Evolutionary conservation across 441 rosid genomes (phyloP), one percentile per base, ranked within the genome.

Genomic region (Bruguiera hainesii): DNA sequence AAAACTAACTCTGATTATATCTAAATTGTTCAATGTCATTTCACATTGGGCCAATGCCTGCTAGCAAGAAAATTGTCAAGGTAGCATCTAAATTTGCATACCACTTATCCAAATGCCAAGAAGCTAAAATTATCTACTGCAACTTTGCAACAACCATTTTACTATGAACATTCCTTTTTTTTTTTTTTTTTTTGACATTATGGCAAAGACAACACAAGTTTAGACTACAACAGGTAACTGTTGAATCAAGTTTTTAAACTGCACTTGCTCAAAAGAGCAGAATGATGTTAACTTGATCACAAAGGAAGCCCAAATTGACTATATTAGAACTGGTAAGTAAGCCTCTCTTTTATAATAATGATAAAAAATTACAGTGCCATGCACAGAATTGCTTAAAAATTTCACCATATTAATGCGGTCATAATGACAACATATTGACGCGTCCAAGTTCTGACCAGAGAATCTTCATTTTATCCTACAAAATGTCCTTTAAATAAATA

Each of bases 1-100:
- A 35, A 86, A 75, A 69, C 74, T 82, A 60, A 85, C 78, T 81
- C 89, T 82, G 26, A 74, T 60, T 26, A 95, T 65, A 60, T 89
- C 96, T 71, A 95, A 76, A 55, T 77, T 75, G 77, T 67, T 82
- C 64, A 95, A 82, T 72, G 87, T 76, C 82, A 68, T 83, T 79
- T 89, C 90, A 71, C 98, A 90, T 65, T 90, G 96, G 51, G 80
- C 89, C 73, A 89, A 87, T 23, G 97, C 97, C 98, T 95, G 86
- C 63, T 68, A 73, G 61, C n/a, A 39, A 49, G 30, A 72, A 60
- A 58, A 49, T 50, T 16, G 57, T 48, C 65, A 60, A 60, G 62
- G 59, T 30, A 67, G 52, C 42, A 58, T 29, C n/a, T 29, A 71
- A 55, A 62, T 29, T 42, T 51, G 39, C 25, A 68, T 0, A 7